These are phyloP conservation scores for Colletotrichum destructivum DNA, from an alignment of 2,329 filamentous ascomycete genomes.

Conservation along the genomic window DNA sequence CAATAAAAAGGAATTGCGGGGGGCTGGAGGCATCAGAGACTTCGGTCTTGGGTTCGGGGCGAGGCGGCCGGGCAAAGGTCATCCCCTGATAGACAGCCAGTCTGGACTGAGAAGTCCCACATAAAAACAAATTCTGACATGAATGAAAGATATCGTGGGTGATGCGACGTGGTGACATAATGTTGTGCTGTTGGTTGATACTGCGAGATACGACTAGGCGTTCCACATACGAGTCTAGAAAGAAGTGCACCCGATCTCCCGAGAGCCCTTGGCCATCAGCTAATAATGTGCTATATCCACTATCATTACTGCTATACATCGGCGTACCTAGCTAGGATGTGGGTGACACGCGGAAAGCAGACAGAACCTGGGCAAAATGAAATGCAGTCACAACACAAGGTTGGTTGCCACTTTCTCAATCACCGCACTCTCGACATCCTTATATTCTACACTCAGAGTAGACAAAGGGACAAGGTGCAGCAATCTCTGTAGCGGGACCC, in stretches of 20 bases:
- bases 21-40: conserved; percentile 49
- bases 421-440: too few relatives aligned
- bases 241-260: too few relatives aligned
- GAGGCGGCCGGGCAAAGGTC: conserved; percentile 47
- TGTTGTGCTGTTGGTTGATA: neutral
- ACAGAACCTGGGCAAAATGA: too few relatives aligned
- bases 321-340: too few relatives aligned
- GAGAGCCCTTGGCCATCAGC: too few relatives aligned
- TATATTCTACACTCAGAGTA: too few relatives aligned
- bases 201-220: neutral
- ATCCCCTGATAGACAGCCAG: conserved; percentile 52
- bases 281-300: too few relatives aligned
- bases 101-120: conserved; percentile 59
- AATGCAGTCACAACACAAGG: too few relatives aligned
- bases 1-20: conserved; percentile 41
- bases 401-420: too few relatives aligned
- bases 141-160: conserved; percentile 21
- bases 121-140: conserved; percentile 53
- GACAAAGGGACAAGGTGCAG: too few relatives aligned
- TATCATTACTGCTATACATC: too few relatives aligned
- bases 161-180: neutral
- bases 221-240: neutral
- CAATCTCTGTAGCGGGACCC: neutral
- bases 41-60: conserved; percentile 54
- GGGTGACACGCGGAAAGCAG: too few relatives aligned